A percentile compares a stretch with the other conserved stretches of the same genome.
Conservation (phyloP, 2,329 filamentous ascomycete species). For the Epichloe sp. region DNA sequence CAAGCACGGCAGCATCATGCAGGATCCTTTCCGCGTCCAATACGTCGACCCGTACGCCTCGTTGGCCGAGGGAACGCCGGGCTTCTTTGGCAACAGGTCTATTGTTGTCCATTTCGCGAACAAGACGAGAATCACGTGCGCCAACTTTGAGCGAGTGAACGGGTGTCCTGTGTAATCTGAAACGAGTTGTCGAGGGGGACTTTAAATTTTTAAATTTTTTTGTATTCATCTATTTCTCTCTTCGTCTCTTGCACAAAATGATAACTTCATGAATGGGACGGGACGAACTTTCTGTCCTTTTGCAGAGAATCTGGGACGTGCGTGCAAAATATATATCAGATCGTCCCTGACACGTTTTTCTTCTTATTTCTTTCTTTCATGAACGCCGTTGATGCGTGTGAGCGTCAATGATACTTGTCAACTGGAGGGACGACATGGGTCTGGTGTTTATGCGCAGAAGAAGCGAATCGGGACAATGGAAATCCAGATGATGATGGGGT, state of each 20-base stretch:
- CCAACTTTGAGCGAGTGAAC: conserved; percentile 36
- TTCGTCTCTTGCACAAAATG: not conserved
- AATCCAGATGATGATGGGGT: no score
- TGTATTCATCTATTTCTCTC: not conserved
- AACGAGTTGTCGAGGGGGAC: not conserved
- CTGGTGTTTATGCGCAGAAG: no score
- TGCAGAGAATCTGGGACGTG: no score
- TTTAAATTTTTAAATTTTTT: not conserved
- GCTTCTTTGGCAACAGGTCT: conserved; percentile 53
- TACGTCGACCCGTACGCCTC: conserved; percentile 48
- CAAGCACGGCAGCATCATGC: conserved; percentile 52
- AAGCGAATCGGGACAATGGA: no score
- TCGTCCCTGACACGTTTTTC: no score
- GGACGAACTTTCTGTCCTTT: no score
- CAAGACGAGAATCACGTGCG: conserved; percentile 51
- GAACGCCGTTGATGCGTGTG: no score
- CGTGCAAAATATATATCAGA: no score
- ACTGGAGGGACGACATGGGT: no score
- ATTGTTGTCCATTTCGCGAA: conserved; percentile 52
- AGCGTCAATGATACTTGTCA: no score
- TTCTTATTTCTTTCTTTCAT: no score
- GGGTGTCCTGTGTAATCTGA: not conserved
- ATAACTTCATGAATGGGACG: no score
- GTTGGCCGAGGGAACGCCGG: conserved; percentile 32
- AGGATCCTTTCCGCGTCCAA: conserved; percentile 32